These are phyloP conservation scores for Rosa lucieae DNA, from an alignment of 306 rosid genomes.

Conservation along the genomic window DNA sequence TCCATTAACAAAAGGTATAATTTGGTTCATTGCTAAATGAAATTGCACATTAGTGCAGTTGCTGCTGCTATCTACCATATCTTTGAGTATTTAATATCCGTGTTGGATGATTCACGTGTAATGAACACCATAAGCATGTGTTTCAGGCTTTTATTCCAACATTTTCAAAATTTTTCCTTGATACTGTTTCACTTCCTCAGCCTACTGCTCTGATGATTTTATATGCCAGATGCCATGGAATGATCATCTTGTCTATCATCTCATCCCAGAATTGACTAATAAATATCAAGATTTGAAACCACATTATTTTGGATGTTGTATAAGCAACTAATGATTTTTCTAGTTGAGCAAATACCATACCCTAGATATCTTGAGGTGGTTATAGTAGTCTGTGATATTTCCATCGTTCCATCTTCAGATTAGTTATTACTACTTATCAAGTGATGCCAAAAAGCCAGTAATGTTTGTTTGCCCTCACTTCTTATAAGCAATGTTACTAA, in stretches of 20 bases:
- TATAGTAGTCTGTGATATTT: neutral
- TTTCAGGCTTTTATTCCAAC: neutral
- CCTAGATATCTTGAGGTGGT: neutral
- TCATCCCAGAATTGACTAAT: neutral
- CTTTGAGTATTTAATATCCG: neutral
- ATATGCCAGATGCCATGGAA: neutral
- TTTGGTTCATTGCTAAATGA: slow-evolving; percentile 4
- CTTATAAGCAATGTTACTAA: neutral
- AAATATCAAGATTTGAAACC: neutral
- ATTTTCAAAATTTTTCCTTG: neutral
- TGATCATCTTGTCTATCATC: neutral
- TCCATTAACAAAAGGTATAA: slow-evolving; percentile 69
- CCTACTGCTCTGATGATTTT: neutral
- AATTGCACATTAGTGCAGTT: slow-evolving; percentile 3
- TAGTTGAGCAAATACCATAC: neutral
- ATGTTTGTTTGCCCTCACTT: neutral
- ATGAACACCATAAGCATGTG: neutral
- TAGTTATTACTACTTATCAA: neutral
- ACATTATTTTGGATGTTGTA: neutral
- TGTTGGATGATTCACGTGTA: neutral
- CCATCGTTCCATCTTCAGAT: neutral
- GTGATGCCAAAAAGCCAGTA: neutral
- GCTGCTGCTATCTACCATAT: neutral
- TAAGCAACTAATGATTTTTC: neutral
- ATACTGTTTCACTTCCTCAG: slow-evolving; percentile 1